Percentiles rank a stretch among this genome's conserved stretches.
These are phyloP conservation scores for Colletotrichum trifolii DNA, from an alignment of 2,329 filamentous ascomycete genomes.

Conservation along the genomic window DNA sequence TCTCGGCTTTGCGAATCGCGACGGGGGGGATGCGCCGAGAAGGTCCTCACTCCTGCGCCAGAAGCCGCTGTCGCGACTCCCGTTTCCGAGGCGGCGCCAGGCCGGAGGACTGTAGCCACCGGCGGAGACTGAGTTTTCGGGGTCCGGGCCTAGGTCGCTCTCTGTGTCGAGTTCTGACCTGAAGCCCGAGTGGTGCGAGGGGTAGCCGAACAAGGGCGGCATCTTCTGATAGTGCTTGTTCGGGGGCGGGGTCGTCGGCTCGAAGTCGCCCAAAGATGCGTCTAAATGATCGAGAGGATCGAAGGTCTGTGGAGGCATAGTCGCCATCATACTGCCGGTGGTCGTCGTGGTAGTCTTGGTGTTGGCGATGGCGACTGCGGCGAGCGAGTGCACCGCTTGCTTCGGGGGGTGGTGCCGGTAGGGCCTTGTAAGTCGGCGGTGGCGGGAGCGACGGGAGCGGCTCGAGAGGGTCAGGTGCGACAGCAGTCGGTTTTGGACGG, in stretches of 20 bases:
- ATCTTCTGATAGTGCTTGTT: constrained; percentile 22
- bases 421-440: constrained; percentile 34
- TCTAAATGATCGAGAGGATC: constrained; percentile 57
- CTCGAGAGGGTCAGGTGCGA: constrained; percentile 33
- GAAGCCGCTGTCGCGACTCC: constrained; percentile 67
- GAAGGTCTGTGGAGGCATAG: constrained; percentile 41
- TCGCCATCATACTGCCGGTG: constrained; percentile 39
- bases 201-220: constrained; percentile 51
- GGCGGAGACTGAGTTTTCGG: constrained; percentile 59
- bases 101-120: constrained; percentile 71
- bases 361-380: constrained; percentile 22
- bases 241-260: constrained; percentile 55
- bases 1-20: constrained; percentile 37
- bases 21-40: constrained; percentile 56
- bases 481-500: constrained; percentile 38
- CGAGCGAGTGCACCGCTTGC: constrained; percentile 32
- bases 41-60: constrained; percentile 67
- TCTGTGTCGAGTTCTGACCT: constrained; percentile 50
- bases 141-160: constrained; percentile 46
- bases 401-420: constrained; percentile 38
- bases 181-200: constrained; percentile 56
- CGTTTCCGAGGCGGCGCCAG: constrained; percentile 71
- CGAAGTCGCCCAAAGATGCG: constrained; percentile 66
- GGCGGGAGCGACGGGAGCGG: constrained; percentile 28
- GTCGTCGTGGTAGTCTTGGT: constrained; percentile 24